Percentiles rank a stretch among this genome's conserved stretches.
Evolutionary conservation across 2,329 filamentous ascomycete species (phyloP).

Genomic region (Xylaria sp.): DNA sequence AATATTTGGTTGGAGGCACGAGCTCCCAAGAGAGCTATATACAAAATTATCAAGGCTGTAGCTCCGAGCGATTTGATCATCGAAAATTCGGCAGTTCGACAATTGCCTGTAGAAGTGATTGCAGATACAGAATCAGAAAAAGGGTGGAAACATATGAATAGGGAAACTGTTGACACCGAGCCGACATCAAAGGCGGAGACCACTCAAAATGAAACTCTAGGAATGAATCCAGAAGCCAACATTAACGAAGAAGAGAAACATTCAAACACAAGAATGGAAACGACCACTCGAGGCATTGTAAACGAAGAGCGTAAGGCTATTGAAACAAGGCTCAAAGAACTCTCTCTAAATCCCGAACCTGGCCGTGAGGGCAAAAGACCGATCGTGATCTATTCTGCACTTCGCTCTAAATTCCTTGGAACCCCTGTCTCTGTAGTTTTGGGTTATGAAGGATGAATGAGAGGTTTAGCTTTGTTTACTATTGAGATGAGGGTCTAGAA

Average conservation of each 20-base stretch:
- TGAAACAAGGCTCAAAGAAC: slow-evolving; percentile 9
- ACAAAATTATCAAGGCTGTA: background rate
- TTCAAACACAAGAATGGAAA: background rate
- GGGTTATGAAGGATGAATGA: background rate
- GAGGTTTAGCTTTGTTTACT: background rate
- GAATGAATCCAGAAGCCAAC: background rate
- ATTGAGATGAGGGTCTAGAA: background rate
- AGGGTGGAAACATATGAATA: background rate
- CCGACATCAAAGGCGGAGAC: background rate
- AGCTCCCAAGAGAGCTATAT: background rate
- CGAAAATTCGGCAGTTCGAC: background rate
- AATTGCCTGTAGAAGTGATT: background rate
- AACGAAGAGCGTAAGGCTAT: slow-evolving; percentile 10
- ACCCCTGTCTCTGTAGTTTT: slow-evolving; percentile 11
- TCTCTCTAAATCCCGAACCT: slow-evolving; percentile 9
- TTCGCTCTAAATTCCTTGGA: slow-evolving; percentile 19
- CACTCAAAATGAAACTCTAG: background rate
- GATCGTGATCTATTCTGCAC: slow-evolving; percentile 15
- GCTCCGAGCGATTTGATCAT: background rate
- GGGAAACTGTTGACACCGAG: background rate
- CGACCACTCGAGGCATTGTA: background rate
- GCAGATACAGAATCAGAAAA: background rate
- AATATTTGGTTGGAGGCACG: slow-evolving; percentile 9
- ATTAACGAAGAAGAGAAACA: background rate
- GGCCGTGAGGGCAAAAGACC: background rate